These are phyloP conservation scores for Tetragonia tetragonoides DNA, from an alignment of 148 eudicot genomes.

Conservation along the genomic window DNA sequence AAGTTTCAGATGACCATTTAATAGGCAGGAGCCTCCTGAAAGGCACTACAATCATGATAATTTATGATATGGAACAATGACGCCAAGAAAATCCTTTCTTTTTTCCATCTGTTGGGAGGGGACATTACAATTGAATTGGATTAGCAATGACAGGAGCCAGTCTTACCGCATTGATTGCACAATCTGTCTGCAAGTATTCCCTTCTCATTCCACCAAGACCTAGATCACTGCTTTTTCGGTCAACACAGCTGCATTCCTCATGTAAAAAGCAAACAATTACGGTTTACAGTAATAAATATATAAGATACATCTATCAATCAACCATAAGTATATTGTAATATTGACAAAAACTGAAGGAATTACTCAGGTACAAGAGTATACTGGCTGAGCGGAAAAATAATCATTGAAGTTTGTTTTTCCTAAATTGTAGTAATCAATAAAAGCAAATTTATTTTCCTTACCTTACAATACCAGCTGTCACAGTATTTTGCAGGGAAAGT, in stretches of 20 bases:
- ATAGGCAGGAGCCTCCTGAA: too few relatives aligned
- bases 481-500: constrained; percentile 84
- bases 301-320: background rate
- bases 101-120: too few relatives aligned
- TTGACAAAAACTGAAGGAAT: background rate
- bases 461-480: constrained; percentile 98
- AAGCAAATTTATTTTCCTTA: constrained; percentile 17
- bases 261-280: constrained; percentile 15
- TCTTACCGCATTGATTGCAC: constrained; percentile 75
- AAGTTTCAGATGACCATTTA: too few relatives aligned
- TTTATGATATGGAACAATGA: too few relatives aligned
- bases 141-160: background rate
- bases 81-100: too few relatives aligned
- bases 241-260: constrained; percentile 62
- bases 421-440: background rate
- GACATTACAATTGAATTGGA: too few relatives aligned
- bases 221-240: constrained; percentile 92
- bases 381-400: background rate
- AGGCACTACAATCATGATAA: too few relatives aligned
- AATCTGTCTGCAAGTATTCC: constrained; percentile 91
- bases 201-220: constrained; percentile 93
- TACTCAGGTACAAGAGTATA: background rate
- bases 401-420: background rate
- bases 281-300: constrained; percentile 1
- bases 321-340: background rate